Base-by-base conservation (phyloP, 371 early-diverging fungal genomes). In the Fennellomyces sp. region DNA sequence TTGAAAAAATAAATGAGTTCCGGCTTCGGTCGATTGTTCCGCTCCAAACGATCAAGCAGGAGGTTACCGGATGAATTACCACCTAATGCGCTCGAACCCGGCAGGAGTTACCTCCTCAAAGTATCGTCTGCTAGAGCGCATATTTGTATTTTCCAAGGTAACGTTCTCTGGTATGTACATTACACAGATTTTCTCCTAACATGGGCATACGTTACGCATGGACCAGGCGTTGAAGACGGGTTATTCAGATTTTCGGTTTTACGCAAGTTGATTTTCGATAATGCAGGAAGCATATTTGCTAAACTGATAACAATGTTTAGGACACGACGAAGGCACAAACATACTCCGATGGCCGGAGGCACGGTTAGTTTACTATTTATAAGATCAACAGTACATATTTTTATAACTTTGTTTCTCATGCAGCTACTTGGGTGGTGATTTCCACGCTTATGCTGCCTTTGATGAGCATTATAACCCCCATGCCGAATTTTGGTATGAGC, bases 401-500 rank as follows among this genome's bases (percentile, higher is more conserved):
- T 11, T 4, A n/a, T n/a, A n/a, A n/a, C n/a, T n/a, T n/a, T n/a
- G n/a, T 3, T 3, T 23, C 11, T 49, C 13, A 5, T 49, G 11
- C 23, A 52, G 52, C 3, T 52, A 52, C 12, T 12, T 52, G 12
- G 52, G 13, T 5, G 33, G 31, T 21, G 52, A 52, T 31, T 52
- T 52, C 30, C 17, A 31, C 12, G 52, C 52, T 17, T 52, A 25
- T 15, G 26, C n/a, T 6, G 52, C 52, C 1, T 52, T 52, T 31
- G 52, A 52, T 21, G 52, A 52, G 17, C 21, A 17, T n/a, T 30
- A 11, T 28, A 52, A 52, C 21, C 52, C 52, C 15, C 28, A 15
- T n/a, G 28, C 30, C 13, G 52, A 52, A 3, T 52, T 52, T 27
- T 52, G 52, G 52, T 52, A 52, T 17, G 17, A 52, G n/a, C 21